Conservation (phyloP, 371 early-diverging fungal genomes). For the Haplosporangium sp. region DNA sequence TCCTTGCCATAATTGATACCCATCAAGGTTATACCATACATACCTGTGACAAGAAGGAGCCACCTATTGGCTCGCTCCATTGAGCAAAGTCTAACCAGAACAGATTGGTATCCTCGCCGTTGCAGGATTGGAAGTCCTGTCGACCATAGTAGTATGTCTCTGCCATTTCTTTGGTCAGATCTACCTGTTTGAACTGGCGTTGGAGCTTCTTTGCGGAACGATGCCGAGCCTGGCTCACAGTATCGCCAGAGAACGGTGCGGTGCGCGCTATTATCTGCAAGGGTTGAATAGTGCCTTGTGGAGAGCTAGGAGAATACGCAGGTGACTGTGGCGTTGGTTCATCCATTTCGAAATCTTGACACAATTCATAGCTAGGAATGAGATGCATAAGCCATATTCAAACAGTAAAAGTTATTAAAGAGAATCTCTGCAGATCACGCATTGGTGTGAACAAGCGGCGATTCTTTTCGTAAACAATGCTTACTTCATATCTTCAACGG, state of each 20-base stretch:
- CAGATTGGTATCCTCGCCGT: conserved; percentile 29
- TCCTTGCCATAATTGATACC: neutral
- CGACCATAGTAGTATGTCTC: conserved; percentile 43
- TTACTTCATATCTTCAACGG: neutral
- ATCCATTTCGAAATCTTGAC: too few species aligned
- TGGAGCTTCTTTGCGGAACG: conserved; percentile 9
- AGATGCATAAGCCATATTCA: too few species aligned
- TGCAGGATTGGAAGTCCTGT: conserved; percentile 21
- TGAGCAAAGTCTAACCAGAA: conserved; percentile 66
- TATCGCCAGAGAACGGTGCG: too few species aligned
- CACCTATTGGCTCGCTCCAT: conserved; percentile 26
- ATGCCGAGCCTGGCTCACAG: neutral
- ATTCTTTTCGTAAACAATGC: too few species aligned
- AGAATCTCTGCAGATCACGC: too few species aligned
- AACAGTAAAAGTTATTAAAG: too few species aligned
- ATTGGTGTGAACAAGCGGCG: too few species aligned
- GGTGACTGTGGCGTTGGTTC: too few species aligned
- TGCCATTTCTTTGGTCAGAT: conserved; percentile 51
- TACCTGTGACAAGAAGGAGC: conserved; percentile 59
- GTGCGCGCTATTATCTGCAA: neutral
- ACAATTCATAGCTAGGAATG: too few species aligned
- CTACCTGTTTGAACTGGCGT: conserved; percentile 40
- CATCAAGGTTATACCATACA: neutral
- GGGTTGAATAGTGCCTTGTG: neutral
- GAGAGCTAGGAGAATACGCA: neutral